A percentile compares a stretch with the other conserved stretches of the same genome.
Conservation (phyloP, 2,329 filamentous ascomycete genomes). For the Colletotrichum lupini region DNA sequence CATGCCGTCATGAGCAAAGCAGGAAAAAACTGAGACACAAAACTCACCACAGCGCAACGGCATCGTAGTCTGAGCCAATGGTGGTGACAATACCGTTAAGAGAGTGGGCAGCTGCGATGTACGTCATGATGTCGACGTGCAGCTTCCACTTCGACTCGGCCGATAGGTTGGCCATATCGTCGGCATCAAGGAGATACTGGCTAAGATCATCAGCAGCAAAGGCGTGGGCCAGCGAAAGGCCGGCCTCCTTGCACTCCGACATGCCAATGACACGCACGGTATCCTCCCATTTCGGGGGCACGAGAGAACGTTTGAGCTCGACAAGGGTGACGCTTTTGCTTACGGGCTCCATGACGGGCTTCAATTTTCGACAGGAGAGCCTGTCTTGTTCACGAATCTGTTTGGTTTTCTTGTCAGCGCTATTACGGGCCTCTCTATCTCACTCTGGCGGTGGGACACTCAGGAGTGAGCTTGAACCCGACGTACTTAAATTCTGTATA, state of each 20-base stretch:
- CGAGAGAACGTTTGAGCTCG: slow-evolving; percentile 53
- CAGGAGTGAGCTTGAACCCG: not conserved
- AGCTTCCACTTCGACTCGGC: slow-evolving; percentile 79
- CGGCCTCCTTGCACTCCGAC: slow-evolving; percentile 77
- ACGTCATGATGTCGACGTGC: slow-evolving; percentile 81
- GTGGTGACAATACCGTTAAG: slow-evolving; percentile 80
- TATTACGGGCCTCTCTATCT: not conserved
- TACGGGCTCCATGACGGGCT: slow-evolving; percentile 46
- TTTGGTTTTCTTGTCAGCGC: not conserved
- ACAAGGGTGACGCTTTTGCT: slow-evolving; percentile 35
- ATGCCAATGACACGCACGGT: slow-evolving; percentile 72
- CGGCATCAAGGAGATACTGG: slow-evolving; percentile 79
- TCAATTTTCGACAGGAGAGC: not conserved
- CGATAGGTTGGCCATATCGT: slow-evolving; percentile 71
- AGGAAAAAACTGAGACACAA: not conserved
- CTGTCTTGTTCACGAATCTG: slow-evolving; percentile 35
- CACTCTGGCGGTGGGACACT: not conserved
- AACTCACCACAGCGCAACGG: slow-evolving; percentile 81
- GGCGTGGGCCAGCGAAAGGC: slow-evolving; percentile 78
- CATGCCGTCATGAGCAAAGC: not conserved
- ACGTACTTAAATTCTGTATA: slow-evolving; percentile 63
- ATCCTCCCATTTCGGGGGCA: slow-evolving; percentile 64
- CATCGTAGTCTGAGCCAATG: slow-evolving; percentile 80
- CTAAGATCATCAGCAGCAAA: slow-evolving; percentile 81
- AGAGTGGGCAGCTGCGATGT: slow-evolving; percentile 80